Percentiles rank a stretch among this genome's conserved stretches.
phyloP scores from a whole-genome alignment of 2,329 filamentous ascomycete species.

The Hymenotorrendiella dingleyae region DNA sequence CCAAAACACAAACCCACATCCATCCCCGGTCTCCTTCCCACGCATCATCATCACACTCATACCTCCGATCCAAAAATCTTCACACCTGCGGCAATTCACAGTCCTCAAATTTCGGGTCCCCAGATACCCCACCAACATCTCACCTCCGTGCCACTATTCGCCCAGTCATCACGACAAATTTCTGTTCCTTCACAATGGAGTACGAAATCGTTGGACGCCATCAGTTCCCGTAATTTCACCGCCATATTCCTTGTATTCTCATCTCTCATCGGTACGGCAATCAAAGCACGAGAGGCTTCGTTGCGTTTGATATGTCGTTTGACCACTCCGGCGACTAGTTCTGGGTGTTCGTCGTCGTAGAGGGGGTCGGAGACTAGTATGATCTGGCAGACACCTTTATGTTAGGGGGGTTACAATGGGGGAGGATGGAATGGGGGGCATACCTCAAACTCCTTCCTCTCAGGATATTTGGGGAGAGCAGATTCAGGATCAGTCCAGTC shows the following conservation, averaged over 20 bases:
- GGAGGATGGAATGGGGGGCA: neutral
- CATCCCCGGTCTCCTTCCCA: no score
- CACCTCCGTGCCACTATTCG: slow-evolving; percentile 37
- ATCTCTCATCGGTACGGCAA: slow-evolving; percentile 78
- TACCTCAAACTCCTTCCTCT: slow-evolving; percentile 31
- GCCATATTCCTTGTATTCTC: slow-evolving; percentile 58
- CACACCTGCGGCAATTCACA: no score
- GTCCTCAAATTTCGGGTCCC: no score
- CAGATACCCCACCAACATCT: slow-evolving; percentile 10
- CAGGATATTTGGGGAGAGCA: slow-evolving; percentile 33
- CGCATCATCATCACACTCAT: no score
- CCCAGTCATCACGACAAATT: slow-evolving; percentile 63
- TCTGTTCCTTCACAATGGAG: slow-evolving; percentile 57
- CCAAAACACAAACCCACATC: no score
- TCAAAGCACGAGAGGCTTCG: slow-evolving; percentile 57
- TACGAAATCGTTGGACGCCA: slow-evolving; percentile 48
- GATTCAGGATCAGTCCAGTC: slow-evolving; percentile 35
- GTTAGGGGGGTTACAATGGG: neutral
- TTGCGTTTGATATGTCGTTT: slow-evolving; percentile 56
- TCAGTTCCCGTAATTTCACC: slow-evolving; percentile 52
- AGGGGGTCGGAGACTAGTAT: slow-evolving; percentile 80
- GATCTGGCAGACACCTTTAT: slow-evolving; percentile 49
- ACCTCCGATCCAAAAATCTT: no score
- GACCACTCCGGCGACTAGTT: slow-evolving; percentile 58
- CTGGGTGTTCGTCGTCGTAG: slow-evolving; percentile 79